Percentiles rank a stretch among this genome's conserved stretches.
Evolutionary conservation across 2,329 filamentous ascomycete genomes (phyloP).

Genomic region (Fusarium euwallaceae): DNA sequence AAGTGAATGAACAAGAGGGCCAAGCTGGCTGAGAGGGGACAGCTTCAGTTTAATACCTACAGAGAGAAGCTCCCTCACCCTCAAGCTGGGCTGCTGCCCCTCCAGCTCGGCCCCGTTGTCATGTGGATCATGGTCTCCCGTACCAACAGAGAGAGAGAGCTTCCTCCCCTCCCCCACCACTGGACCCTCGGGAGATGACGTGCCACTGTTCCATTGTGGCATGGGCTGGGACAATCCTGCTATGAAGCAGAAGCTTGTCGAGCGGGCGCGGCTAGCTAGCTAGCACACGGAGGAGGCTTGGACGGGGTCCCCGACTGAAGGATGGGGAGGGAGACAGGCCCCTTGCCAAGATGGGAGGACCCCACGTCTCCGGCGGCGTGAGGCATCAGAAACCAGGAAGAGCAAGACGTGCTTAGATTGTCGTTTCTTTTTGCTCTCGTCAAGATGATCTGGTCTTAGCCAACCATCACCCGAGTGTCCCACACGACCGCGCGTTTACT

Average conservation of each 20-base stretch:
- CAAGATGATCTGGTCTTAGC: slow-evolving; percentile 13
- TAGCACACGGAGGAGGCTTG: slow-evolving; percentile 22
- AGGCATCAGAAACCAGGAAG: neutral
- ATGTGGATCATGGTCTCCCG: slow-evolving; percentile 26
- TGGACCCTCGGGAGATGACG: slow-evolving; percentile 36
- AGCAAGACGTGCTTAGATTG: slow-evolving; percentile 8
- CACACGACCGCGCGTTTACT: slow-evolving; percentile 34
- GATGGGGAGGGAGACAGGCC: neutral
- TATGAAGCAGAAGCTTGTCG: slow-evolving; percentile 19
- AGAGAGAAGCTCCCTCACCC: slow-evolving; percentile 23
- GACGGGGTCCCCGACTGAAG: slow-evolving; percentile 1
- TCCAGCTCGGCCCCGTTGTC: slow-evolving; percentile 25
- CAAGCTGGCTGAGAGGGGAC: slow-evolving; percentile 14
- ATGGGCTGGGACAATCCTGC: slow-evolving; percentile 24
- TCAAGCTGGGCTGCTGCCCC: neutral
- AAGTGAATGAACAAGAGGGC: slow-evolving; percentile 7
- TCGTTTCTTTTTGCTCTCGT: slow-evolving; percentile 11
- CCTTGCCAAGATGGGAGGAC: slow-evolving; percentile 14
- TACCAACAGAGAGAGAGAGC: slow-evolving; percentile 10
- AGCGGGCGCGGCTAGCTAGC: slow-evolving; percentile 16
- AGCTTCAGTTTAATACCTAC: slow-evolving; percentile 36
- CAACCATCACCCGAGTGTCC: slow-evolving; percentile 22
- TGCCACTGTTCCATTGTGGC: slow-evolving; percentile 38
- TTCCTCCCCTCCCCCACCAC: slow-evolving; percentile 18
- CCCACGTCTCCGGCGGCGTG: neutral